phyloP scores from a whole-genome alignment of 1,139 yeast species.

The Kodamaea suecica region DNA sequence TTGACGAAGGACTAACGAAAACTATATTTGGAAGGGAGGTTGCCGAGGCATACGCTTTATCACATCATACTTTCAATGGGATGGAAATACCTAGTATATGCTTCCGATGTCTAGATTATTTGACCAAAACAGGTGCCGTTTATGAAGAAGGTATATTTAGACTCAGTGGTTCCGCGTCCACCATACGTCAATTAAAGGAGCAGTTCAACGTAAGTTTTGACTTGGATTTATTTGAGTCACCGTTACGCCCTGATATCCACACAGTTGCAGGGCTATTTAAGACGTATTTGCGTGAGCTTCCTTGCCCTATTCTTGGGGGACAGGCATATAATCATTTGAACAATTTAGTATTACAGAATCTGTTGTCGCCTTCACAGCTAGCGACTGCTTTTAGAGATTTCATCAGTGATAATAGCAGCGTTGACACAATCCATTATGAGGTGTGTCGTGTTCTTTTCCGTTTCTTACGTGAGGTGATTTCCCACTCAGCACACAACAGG shows the following conservation, averaged over 20 bases:
- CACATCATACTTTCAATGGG: constrained; percentile 46
- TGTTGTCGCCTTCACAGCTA: constrained; percentile 19
- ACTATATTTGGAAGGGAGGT: constrained; percentile 68
- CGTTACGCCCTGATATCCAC: constrained; percentile 57
- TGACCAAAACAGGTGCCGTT: constrained; percentile 66
- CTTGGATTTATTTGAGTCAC: constrained; percentile 54
- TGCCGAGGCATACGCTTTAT: constrained; percentile 48
- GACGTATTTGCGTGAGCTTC: constrained; percentile 68
- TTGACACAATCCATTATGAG: constrained; percentile 51
- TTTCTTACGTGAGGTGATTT: constrained; percentile 63
- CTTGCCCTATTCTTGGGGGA: constrained; percentile 59
- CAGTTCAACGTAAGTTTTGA: constrained; percentile 65
- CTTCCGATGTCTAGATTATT: constrained; percentile 69
- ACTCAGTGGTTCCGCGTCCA: constrained; percentile 82
- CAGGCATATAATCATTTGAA: constrained; percentile 40
- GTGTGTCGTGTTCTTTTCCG: constrained; percentile 64
- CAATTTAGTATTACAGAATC: constrained; percentile 20
- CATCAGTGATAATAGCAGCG: constrained; percentile 23
- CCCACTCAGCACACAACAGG: constrained; percentile 64
- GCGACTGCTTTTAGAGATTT: constrained; percentile 33
- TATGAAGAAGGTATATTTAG: constrained; percentile 90
- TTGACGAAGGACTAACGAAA: constrained; percentile 35
- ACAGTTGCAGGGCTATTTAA: constrained; percentile 78
- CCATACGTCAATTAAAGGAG: constrained; percentile 70
- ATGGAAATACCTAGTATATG: constrained; percentile 70